Evolutionary conservation across 352 stramenopile species (phyloP).

Genomic region (Globisporangium nunn): DNA sequence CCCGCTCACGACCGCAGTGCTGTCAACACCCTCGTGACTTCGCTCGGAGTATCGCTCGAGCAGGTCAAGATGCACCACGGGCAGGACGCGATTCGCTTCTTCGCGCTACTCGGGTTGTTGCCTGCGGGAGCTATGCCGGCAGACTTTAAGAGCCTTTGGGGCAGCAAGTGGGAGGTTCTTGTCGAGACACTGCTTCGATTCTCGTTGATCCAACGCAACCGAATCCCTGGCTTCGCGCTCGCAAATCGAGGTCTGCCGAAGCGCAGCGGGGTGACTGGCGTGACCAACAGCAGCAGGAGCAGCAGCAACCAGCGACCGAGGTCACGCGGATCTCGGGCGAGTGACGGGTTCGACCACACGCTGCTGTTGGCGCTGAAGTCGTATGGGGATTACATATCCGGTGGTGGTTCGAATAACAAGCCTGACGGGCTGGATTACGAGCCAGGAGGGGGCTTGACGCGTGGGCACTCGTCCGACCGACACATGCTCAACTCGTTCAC

Average conservation of each 20-base stretch:
- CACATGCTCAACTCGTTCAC: slow-evolving; percentile 70
- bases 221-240: slow-evolving; percentile 55
- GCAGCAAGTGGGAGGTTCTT: slow-evolving; percentile 48
- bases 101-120: slow-evolving; percentile 59
- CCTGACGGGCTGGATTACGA: slow-evolving; percentile 24
- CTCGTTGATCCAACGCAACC: slow-evolving; percentile 69
- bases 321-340: slow-evolving; percentile 20
- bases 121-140: slow-evolving; percentile 66
- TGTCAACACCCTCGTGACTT: slow-evolving; percentile 72
- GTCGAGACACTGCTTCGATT: slow-evolving; percentile 67
- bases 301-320: slow-evolving; percentile 17
- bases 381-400: slow-evolving; percentile 67
- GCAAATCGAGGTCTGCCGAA: slow-evolving; percentile 52
- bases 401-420: slow-evolving; percentile 16
- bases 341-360: slow-evolving; percentile 46
- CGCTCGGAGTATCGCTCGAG: slow-evolving; percentile 62
- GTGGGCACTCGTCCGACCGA: slow-evolving; percentile 17
- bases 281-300: slow-evolving; percentile 16
- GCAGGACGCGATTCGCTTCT: slow-evolving; percentile 66
- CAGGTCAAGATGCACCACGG: slow-evolving; percentile 66
- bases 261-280: slow-evolving; percentile 22
- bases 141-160: slow-evolving; percentile 76
- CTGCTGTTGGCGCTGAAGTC: slow-evolving; percentile 55
- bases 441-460: slow-evolving; percentile 9
- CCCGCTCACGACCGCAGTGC: slow-evolving; percentile 60